Evolutionary conservation across 176 grass and related monocot genomes (phyloP).

Genomic region (Oryza glumipatula): DNA sequence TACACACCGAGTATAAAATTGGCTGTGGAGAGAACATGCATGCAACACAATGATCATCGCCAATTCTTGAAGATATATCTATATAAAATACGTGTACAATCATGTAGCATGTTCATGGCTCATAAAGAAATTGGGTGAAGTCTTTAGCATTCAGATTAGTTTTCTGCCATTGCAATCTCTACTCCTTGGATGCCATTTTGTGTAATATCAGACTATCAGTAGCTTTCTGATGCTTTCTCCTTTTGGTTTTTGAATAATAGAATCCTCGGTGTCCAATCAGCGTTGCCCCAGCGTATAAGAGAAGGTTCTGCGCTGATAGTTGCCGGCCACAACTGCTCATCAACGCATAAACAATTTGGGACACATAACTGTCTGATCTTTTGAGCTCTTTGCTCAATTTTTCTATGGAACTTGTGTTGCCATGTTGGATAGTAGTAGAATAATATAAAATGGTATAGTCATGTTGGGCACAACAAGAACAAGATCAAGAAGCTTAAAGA

Average conservation of each 20-base stretch:
- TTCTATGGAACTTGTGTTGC: conserved; percentile 4
- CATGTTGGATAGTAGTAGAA: conserved; percentile 2
- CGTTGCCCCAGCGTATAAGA: conserved; percentile 25
- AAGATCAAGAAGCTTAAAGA: neutral
- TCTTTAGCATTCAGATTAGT: neutral
- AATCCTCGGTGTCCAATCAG: conserved; percentile 38
- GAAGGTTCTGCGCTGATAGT: conserved; percentile 50
- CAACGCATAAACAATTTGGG: neutral
- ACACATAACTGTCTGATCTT: conserved; percentile 45
- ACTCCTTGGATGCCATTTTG: conserved; percentile 26
- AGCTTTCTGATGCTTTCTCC: neutral
- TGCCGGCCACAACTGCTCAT: conserved; percentile 51
- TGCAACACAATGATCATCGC: conserved; percentile 38
- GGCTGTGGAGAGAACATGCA: conserved; percentile 33
- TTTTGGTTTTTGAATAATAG: neutral
- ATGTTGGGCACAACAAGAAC: neutral
- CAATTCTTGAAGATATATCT: conserved; percentile 20
- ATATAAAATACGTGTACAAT: conserved; percentile 10
- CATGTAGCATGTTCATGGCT: neutral
- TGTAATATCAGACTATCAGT: neutral
- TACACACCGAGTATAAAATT: neutral
- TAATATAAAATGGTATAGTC: conserved; percentile 7
- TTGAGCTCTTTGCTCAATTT: conserved; percentile 25
- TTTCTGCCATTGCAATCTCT: neutral
- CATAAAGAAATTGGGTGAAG: neutral